Base-by-base conservation (phyloP, 352 stramenopile genomes). In the Lagenidium sp. region DNA sequence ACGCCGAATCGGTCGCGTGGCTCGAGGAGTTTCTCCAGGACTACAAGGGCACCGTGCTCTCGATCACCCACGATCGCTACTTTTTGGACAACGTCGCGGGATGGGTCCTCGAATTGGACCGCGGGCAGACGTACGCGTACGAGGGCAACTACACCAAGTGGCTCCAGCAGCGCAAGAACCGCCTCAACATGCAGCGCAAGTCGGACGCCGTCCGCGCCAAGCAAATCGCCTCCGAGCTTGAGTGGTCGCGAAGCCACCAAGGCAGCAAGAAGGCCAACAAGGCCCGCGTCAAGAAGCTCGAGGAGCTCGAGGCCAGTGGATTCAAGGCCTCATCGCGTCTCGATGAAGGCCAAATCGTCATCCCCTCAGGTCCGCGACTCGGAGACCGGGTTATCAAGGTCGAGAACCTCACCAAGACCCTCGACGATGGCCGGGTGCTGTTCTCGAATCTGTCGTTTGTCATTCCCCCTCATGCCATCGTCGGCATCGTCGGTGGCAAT, bases 111-210 rank as follows among this genome's bases (percentile, higher is more conserved):
- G 94, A 99, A 58, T 70, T 99, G 2, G 95, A 99, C 61, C 78
- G 92, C 39, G 95, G 96, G 16, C 71, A 97, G 53, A 97, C 92
- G n/a, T 96, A 97, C 65, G 93, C 93, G 29, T 98, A 97, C 68
- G 89, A 98, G 68, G 96, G 96, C 26, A 99, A 99, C 65, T 99
- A 99, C 71, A 95, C 85, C n/a, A 68, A 82, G 43, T 99, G 95
- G 88, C 72, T 99, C 12, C 84, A 96, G 40, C 82, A 95, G 41
- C 98, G 98, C 58, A 77, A 78, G 25, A 95, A 98, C 44, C 79
- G 95, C 7, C 61, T 98, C 28, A 95, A 96, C 54, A 95, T 92
- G 70, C 94, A 98, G 48, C 95, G 94, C 44, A 96, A 97, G 60
- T 69, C 68, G 25, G 74, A 98, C 55, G 86, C 66, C 8, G 83